Percentiles rank a stretch among this genome's conserved stretches.
These are phyloP conservation scores for Stagonosporopsis tanaceti DNA, from an alignment of 2,329 filamentous ascomycete genomes.

Conservation along the genomic window DNA sequence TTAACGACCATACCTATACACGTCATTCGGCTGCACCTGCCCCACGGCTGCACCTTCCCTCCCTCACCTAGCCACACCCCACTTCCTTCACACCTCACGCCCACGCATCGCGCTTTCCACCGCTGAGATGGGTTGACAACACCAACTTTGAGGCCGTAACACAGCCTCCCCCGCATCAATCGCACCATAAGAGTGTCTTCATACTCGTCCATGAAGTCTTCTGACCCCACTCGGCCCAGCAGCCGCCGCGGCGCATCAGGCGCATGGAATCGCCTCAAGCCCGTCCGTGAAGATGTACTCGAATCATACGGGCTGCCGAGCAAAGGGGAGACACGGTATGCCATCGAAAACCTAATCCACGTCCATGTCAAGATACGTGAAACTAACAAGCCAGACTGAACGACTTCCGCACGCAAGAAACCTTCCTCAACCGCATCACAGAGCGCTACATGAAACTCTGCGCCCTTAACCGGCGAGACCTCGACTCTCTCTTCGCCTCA, in stretches of 20 bases:
- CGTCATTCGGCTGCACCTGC: slow-evolving; percentile 13
- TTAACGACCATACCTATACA: not conserved
- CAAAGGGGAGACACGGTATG: slow-evolving; percentile 87
- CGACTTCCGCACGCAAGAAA: slow-evolving; percentile 79
- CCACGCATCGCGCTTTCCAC: slow-evolving; percentile 16
- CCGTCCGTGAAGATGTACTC: slow-evolving; percentile 76
- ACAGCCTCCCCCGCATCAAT: not conserved
- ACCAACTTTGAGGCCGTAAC: not conserved
- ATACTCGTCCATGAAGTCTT: slow-evolving; percentile 37
- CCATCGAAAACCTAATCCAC: not conserved
- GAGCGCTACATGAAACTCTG: slow-evolving; percentile 91
- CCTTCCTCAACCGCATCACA: slow-evolving; percentile 86
- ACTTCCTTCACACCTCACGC: slow-evolving; percentile 34
- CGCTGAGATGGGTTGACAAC: slow-evolving; percentile 21
- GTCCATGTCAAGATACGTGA: no score
- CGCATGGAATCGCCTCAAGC: slow-evolving; percentile 65
- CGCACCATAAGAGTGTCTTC: not conserved
- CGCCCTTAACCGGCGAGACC: slow-evolving; percentile 74
- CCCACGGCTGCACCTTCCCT: slow-evolving; percentile 5
- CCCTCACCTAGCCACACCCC: slow-evolving; percentile 34
- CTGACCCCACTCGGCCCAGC: slow-evolving; percentile 44
- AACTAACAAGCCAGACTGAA: slow-evolving; percentile 48
- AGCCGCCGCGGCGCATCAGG: slow-evolving; percentile 50
- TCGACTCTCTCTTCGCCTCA: slow-evolving; percentile 74
- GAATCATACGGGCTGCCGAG: slow-evolving; percentile 86